phyloP scores from a whole-genome alignment of 768 basidiomycete species.

The Termitomyces sp. region DNA sequence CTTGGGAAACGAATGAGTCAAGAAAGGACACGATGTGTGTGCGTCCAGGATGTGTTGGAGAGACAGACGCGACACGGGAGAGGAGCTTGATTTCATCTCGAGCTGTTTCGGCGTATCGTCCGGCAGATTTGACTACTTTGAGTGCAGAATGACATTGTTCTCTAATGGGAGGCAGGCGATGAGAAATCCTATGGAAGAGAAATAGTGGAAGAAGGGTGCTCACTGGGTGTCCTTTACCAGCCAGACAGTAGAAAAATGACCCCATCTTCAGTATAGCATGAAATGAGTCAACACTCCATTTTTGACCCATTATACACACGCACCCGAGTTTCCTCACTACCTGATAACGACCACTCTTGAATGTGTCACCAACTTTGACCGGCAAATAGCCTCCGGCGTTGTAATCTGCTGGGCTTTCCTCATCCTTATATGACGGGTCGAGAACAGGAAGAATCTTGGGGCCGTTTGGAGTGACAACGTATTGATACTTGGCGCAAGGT shows the following conservation, averaged over 20 bases:
- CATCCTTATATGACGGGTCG: constrained; percentile 65
- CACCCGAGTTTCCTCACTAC: constrained; percentile 90
- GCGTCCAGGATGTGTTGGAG: constrained; percentile 75
- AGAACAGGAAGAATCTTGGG: constrained; percentile 72
- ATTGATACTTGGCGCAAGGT: constrained; percentile 70
- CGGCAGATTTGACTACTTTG: constrained; percentile 94
- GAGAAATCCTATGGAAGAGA: constrained; percentile 6
- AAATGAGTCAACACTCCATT: constrained; percentile 23
- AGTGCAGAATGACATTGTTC: constrained; percentile 79
- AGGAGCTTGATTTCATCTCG: constrained; percentile 95
- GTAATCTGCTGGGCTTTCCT: constrained; percentile 83
- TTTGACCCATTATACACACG: constrained; percentile 16
- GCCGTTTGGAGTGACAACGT: constrained; percentile 62
- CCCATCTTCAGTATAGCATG: constrained; percentile 59
- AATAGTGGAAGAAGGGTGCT: constrained; percentile 25
- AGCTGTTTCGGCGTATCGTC: constrained; percentile 94
- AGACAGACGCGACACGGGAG: constrained; percentile 66
- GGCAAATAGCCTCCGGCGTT: constrained; percentile 80
- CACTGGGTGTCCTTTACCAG: constrained; percentile 77
- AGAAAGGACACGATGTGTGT: constrained; percentile 84
- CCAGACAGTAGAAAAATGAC: constrained; percentile 95
- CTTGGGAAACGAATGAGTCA: constrained; percentile 81
- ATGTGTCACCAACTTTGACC: constrained; percentile 77
- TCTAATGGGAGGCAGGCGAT: constrained; percentile 33
- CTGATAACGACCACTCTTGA: constrained; percentile 81